Percentiles rank a stretch among this genome's conserved stretches.
phyloP scores from a whole-genome alignment of 1,284 basidiomycete species.

The Ustilago tritici region DNA sequence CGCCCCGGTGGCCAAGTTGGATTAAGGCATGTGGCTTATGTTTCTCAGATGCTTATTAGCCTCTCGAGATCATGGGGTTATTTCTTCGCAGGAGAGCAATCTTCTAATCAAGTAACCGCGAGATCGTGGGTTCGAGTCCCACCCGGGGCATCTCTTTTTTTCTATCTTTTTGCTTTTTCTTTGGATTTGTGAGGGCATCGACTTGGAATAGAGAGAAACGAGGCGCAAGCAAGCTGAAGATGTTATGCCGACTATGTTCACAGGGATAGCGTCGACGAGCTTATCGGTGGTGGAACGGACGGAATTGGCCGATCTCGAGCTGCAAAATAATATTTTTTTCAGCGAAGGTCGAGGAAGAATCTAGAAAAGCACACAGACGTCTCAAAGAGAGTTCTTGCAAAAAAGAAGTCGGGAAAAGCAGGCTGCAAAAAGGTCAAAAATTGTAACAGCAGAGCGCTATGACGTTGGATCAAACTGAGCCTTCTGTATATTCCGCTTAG shows the following conservation, averaged over 20 bases:
- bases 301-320: not conserved
- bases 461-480: conserved; percentile 2
- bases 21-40: conserved; percentile 59
- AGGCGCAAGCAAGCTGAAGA: not conserved
- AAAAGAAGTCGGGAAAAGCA: conserved; percentile 8
- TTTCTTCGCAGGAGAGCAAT: conserved; percentile 30
- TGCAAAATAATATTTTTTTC: not conserved
- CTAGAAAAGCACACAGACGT: conserved; percentile 11
- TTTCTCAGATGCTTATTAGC: conserved; percentile 20
- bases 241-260: not conserved
- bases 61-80: conserved; percentile 32
- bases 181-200: too few relatives aligned
- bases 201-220: too few relatives aligned
- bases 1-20: conserved; percentile 55
- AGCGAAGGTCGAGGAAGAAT: conserved; percentile 35
- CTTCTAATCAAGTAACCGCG: conserved; percentile 40
- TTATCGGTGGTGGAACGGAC: not conserved
- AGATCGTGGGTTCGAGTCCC: conserved; percentile 59
- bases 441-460: not conserved
- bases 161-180: not conserved
- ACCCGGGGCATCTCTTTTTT: conserved; percentile 39
- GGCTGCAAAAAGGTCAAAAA: not conserved
- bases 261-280: not conserved
- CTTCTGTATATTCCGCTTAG: conserved; percentile 7
- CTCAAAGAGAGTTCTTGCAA: not conserved